Conservation (phyloP, 2,329 filamentous ascomycete genomes). For the Penicillium sp. region DNA sequence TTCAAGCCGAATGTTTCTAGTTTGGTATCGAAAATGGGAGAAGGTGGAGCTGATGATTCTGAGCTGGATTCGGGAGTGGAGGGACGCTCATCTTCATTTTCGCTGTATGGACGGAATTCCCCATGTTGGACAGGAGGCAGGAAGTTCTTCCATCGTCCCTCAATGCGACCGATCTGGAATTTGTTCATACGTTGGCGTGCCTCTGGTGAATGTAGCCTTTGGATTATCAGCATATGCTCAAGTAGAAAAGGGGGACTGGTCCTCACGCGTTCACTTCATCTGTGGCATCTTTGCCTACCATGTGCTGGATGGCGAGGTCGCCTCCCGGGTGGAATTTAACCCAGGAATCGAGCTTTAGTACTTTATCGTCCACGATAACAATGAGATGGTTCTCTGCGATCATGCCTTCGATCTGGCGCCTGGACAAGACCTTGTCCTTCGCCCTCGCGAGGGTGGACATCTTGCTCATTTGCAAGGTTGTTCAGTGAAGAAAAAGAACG, state of each 20-base stretch:
- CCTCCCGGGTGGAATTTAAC: constrained; percentile 87
- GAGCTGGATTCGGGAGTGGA: constrained; percentile 45
- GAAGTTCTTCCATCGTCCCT: constrained; percentile 82
- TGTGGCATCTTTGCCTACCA: constrained; percentile 89
- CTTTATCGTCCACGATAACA: constrained; percentile 74
- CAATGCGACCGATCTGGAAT: constrained; percentile 77
- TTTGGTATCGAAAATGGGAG: constrained; percentile 55
- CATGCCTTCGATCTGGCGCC: constrained; percentile 65
- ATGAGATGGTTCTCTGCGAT: constrained; percentile 78
- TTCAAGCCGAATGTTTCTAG: constrained; percentile 37
- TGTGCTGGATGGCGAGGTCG: constrained; percentile 81
- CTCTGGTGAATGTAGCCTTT: constrained; percentile 77
- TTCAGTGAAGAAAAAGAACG: not conserved
- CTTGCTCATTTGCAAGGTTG: constrained; percentile 2
- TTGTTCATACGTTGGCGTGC: constrained; percentile 70
- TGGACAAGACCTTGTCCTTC: constrained; percentile 19
- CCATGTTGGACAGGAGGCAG: constrained; percentile 87
- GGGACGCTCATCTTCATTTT: constrained; percentile 34
- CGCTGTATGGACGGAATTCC: constrained; percentile 58
- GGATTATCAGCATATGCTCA: constrained; percentile 14
- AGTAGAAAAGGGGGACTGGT: not conserved
- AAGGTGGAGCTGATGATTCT: constrained; percentile 53
- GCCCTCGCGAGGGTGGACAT: not conserved
- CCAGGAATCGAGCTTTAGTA: constrained; percentile 85
- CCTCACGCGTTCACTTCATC: constrained; percentile 85